Percentiles rank a stretch among this genome's conserved stretches.
Conservation (phyloP, 306 rosid genomes). For the Ochetophila trinervis region DNA sequence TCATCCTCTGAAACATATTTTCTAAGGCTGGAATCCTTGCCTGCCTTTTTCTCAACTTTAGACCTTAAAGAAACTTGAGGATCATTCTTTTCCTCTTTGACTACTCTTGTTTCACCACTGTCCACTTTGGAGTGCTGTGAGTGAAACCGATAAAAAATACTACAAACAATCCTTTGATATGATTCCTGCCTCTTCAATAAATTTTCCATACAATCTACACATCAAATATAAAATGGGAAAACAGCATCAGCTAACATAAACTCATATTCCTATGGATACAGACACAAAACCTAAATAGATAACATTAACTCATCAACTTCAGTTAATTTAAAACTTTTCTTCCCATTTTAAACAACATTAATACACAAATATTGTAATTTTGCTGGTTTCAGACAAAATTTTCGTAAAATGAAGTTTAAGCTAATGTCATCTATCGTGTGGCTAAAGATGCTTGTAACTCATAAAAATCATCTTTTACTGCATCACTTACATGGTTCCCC, state of each 20-base stretch:
- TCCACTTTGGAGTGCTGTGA: slow-evolving; percentile 45
- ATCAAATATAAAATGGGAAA: neutral
- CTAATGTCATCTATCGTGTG: no score
- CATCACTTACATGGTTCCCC: no score
- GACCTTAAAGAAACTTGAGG: slow-evolving; percentile 36
- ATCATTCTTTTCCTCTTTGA: slow-evolving; percentile 29
- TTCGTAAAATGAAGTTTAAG: no score
- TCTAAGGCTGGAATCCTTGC: slow-evolving; percentile 27
- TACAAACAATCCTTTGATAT: slow-evolving; percentile 33
- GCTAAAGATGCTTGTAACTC: no score
- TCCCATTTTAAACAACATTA: no score
- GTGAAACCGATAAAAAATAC: slow-evolving; percentile 47
- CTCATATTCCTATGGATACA: neutral
- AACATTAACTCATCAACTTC: neutral
- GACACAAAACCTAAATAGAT: neutral
- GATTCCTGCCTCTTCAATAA: slow-evolving; percentile 43
- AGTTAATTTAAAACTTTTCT: no score
- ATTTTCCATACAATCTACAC: slow-evolving; percentile 40
- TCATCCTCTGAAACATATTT: slow-evolving; percentile 50
- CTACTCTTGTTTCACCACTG: slow-evolving; percentile 41
- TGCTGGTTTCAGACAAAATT: no score
- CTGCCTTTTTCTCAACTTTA: slow-evolving; percentile 35
- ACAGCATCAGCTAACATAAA: neutral
- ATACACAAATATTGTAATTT: no score
- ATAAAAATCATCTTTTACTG: no score